Evolutionary conservation across 164 flowering plant genomes (phyloP).

Genomic region (Sextonia rubra): DNA sequence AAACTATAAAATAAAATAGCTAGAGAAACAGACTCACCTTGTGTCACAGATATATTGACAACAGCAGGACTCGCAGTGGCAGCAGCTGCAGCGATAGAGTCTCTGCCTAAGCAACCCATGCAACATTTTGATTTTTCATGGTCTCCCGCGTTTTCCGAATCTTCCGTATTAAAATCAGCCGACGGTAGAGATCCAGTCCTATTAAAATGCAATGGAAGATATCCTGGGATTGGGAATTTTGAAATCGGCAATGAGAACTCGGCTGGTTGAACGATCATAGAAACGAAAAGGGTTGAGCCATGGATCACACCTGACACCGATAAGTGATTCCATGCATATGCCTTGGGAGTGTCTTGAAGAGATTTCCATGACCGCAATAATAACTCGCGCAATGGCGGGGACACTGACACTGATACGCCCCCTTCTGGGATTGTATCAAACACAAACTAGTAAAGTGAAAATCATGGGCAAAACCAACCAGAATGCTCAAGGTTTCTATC

Average conservation of each 20-base stretch:
- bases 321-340: constrained; percentile 1
- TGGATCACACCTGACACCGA: neutral
- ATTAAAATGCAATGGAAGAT: constrained; percentile 33
- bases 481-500: neutral
- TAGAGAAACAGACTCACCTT: constrained; percentile 31
- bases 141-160: constrained; percentile 27
- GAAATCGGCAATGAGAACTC: neutral
- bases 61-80: constrained; percentile 85
- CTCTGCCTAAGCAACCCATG: constrained; percentile 60
- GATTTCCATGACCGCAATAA: constrained; percentile 9
- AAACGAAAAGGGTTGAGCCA: no score
- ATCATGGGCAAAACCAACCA: neutral
- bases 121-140: constrained; percentile 33
- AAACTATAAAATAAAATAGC: neutral
- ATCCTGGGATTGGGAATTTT: constrained; percentile 27
- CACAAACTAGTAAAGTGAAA: neutral
- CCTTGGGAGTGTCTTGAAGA: constrained; percentile 2
- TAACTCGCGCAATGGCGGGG: constrained; percentile 2
- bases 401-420: constrained; percentile 4
- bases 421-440: constrained; percentile 1
- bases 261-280: neutral
- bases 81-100: constrained; percentile 79
- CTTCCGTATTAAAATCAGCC: constrained; percentile 24
- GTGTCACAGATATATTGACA: constrained; percentile 73
- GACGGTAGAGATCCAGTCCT: constrained; percentile 35